A percentile compares a stretch with the other conserved stretches of the same genome.
Conservation (phyloP, 2,329 filamentous ascomycete genomes). For the Clarireedia paspali region DNA sequence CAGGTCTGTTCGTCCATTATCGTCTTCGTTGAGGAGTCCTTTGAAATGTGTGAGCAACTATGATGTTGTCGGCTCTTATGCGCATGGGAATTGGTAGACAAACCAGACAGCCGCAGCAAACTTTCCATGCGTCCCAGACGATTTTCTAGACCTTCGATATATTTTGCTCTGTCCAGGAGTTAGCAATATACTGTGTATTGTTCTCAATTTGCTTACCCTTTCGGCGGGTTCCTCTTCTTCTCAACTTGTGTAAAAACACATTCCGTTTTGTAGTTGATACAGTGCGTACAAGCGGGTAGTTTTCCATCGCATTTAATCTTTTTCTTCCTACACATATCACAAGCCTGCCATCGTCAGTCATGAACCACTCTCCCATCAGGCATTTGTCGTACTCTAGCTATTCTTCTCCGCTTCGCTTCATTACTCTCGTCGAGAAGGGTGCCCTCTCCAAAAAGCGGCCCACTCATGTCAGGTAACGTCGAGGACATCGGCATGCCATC, state of each 20-base stretch:
- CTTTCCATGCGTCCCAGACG: slow-evolving; percentile 94
- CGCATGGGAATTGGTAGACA: slow-evolving; percentile 13
- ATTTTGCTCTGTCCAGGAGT: slow-evolving; percentile 65
- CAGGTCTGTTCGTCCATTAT: slow-evolving; percentile 77
- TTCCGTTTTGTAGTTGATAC: slow-evolving; percentile 95
- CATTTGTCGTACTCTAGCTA: slow-evolving; percentile 49
- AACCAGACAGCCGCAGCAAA: slow-evolving; percentile 73
- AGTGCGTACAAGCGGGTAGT: slow-evolving; percentile 89
- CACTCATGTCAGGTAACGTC: slow-evolving; percentile 47
- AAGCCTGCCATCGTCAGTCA: slow-evolving; percentile 38
- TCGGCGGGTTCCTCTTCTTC: slow-evolving; percentile 95
- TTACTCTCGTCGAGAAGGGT: slow-evolving; percentile 57
- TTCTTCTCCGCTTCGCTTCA: slow-evolving; percentile 61
- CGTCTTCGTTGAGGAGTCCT: slow-evolving; percentile 77
- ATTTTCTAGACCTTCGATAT: slow-evolving; percentile 95
- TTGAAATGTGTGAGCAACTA: slow-evolving; percentile 13
- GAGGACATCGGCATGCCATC: slow-evolving; percentile 53
- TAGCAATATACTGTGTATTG: slow-evolving; percentile 20
- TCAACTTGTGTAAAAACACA: slow-evolving; percentile 97
- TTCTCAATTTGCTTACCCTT: slow-evolving; percentile 59
- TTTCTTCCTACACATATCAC: slow-evolving; percentile 78
- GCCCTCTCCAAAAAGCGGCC: slow-evolving; percentile 53
- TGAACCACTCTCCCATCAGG: not conserved
- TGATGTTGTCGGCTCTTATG: not conserved
- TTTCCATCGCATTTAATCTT: slow-evolving; percentile 99